These are phyloP conservation scores for Macrolepiota dolichaula DNA, from an alignment of 768 basidiomycete species.

Conservation along the genomic window DNA sequence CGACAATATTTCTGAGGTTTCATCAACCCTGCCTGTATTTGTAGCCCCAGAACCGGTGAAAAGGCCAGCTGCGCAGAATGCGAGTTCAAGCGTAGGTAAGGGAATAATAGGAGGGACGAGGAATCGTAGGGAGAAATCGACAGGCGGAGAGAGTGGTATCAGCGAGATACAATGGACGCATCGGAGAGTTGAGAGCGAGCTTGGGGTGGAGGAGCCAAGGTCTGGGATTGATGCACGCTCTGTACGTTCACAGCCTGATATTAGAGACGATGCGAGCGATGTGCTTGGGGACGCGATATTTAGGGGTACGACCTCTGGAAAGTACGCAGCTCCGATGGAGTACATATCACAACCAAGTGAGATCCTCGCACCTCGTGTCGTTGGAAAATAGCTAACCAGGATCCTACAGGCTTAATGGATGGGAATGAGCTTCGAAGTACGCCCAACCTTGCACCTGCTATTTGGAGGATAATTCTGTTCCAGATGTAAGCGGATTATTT, in stretches of 20 bases:
- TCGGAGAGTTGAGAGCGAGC: background rate
- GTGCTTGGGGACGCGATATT: background rate
- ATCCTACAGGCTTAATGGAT: slow-evolving; percentile 12
- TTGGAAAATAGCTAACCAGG: background rate
- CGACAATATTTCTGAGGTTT: background rate
- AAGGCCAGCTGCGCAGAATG: too few species aligned
- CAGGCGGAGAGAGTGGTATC: background rate
- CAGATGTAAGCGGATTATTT: slow-evolving; percentile 41
- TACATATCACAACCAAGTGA: slow-evolving; percentile 4
- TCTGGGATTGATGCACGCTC: too few species aligned
- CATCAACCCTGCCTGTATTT: slow-evolving; percentile 6
- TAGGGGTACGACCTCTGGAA: background rate
- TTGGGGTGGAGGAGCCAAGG: background rate
- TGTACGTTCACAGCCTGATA: background rate
- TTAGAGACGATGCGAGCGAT: slow-evolving; percentile 4
- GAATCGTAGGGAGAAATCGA: background rate
- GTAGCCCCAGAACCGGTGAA: background rate
- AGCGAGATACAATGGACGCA: slow-evolving; percentile 3
- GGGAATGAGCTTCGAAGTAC: slow-evolving; percentile 22
- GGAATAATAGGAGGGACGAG: too few species aligned
- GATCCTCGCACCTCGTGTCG: background rate
- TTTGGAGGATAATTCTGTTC: slow-evolving; percentile 53
- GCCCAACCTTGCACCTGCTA: slow-evolving; percentile 35
- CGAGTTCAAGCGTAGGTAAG: background rate
- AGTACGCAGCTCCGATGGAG: slow-evolving; percentile 2